These are phyloP conservation scores for Lodderomyces theae DNA, from an alignment of 1,139 yeast genomes.

Conservation along the genomic window DNA sequence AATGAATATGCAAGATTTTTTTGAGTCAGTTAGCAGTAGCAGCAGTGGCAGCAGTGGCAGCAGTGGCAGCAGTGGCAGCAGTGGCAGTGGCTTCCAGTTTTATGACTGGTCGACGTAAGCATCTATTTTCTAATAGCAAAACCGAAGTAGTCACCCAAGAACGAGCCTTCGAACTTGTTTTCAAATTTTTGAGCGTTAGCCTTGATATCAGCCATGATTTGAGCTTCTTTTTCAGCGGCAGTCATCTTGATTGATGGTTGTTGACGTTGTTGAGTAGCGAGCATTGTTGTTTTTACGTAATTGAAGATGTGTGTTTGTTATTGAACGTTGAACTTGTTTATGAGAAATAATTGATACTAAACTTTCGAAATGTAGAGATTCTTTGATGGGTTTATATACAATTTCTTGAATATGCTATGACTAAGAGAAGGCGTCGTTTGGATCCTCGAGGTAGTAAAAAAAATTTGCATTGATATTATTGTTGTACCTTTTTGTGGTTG, in stretches of 20 bases:
- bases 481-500: not conserved
- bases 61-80: not conserved
- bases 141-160: constrained; percentile 46
- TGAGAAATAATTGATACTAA: not conserved
- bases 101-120: not conserved
- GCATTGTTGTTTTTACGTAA: not conserved
- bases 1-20: not conserved
- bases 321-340: not conserved
- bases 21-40: no score
- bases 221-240: constrained; percentile 49
- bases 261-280: constrained; percentile 1
- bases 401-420: not conserved
- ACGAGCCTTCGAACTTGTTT: constrained; percentile 42
- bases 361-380: not conserved
- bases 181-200: constrained; percentile 34
- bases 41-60: no score
- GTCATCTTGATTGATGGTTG: constrained; percentile 23
- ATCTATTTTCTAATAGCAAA: constrained; percentile 24
- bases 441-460: no score
- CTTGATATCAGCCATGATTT: constrained; percentile 48
- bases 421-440: no score
- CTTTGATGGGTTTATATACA: constrained; percentile 1
- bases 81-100: not conserved
- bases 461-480: no score
- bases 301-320: not conserved